A percentile compares a stretch with the other conserved stretches of the same genome.
Evolutionary conservation across 2,329 filamentous ascomycete genomes (phyloP).

Genomic region (Cladophialophora chaetospira): DNA sequence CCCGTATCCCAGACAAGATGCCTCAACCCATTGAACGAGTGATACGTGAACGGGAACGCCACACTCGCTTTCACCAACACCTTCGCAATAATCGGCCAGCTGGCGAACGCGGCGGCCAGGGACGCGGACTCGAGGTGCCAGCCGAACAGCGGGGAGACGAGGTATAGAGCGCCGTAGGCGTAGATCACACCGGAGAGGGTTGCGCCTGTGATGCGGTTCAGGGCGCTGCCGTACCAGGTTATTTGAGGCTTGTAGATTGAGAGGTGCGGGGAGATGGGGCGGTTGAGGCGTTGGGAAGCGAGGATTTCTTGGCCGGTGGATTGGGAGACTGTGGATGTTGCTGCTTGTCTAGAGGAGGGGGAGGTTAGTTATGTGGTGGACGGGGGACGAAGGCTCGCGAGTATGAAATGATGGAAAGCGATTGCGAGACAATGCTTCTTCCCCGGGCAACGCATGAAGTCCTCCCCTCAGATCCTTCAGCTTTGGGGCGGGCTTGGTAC

Average conservation of each 20-base stretch:
- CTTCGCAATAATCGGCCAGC: conserved; percentile 62
- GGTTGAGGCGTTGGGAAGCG: conserved; percentile 74
- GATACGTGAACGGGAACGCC: conserved; percentile 68
- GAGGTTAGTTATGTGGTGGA: neutral
- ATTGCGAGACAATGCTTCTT: neutral
- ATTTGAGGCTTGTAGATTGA: conserved; percentile 83
- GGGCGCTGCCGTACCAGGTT: conserved; percentile 74
- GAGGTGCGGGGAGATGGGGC: conserved; percentile 83
- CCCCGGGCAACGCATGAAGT: too few relatives aligned
- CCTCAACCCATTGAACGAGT: conserved; percentile 68
- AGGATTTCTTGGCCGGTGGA: conserved; percentile 66
- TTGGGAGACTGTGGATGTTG: conserved; percentile 55
- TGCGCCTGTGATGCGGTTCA: conserved; percentile 83
- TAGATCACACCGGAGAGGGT: conserved; percentile 74
- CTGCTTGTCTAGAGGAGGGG: conserved; percentile 24
- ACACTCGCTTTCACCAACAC: conserved; percentile 59
- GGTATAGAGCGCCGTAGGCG: conserved; percentile 77
- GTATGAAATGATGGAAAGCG: too few relatives aligned
- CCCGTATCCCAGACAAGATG: conserved; percentile 73
- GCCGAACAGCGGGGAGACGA: conserved; percentile 73
- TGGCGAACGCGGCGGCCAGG: conserved; percentile 65
- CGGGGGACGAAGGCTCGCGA: too few relatives aligned
- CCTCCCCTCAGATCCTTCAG: neutral
- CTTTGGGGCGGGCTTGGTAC: neutral
- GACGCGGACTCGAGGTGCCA: conserved; percentile 68